Evolutionary conservation across 768 basidiomycete species (phyloP).

Genomic region (Phylloporus sp.): DNA sequence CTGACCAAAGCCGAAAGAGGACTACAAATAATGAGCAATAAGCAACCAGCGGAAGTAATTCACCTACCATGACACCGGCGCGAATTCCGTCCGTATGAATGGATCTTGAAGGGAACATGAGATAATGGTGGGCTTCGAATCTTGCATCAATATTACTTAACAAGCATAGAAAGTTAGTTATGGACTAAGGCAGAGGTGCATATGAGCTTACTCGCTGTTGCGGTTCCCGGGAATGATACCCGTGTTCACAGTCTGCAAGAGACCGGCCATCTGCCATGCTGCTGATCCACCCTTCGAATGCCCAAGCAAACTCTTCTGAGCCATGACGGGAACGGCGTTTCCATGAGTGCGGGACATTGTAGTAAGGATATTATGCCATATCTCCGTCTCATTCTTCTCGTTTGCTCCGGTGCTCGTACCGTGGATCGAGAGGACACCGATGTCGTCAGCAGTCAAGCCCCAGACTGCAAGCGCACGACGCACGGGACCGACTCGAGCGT

Average conservation of each 20-base stretch:
- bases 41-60: background rate
- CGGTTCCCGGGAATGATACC: slow-evolving; percentile 94
- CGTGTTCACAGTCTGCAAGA: slow-evolving; percentile 76
- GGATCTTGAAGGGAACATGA: slow-evolving; percentile 97
- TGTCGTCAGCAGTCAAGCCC: slow-evolving; percentile 90
- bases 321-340: slow-evolving; percentile 95
- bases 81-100: slow-evolving; percentile 92
- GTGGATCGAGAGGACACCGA: slow-evolving; percentile 86
- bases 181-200: background rate
- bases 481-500: slow-evolving; percentile 83
- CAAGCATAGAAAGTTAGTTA: background rate
- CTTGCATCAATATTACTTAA: slow-evolving; percentile 86
- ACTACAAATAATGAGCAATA: slow-evolving; percentile 38
- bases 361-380: slow-evolving; percentile 95
- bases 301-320: slow-evolving; percentile 95
- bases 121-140: slow-evolving; percentile 82
- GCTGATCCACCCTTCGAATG: slow-evolving; percentile 99
- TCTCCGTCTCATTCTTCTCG: slow-evolving; percentile 95
- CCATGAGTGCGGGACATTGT: slow-evolving; percentile 84
- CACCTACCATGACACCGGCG: slow-evolving; percentile 76
- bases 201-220: slow-evolving; percentile 80
- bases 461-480: slow-evolving; percentile 95
- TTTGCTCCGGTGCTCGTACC: slow-evolving; percentile 87
- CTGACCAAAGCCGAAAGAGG: slow-evolving; percentile 97
- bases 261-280: slow-evolving; percentile 93